Percentiles rank a stretch among this genome's conserved stretches.
These are phyloP conservation scores for Plasmodium ovale DNA, from an alignment of 169 alveolate species.

Conservation along the genomic window DNA sequence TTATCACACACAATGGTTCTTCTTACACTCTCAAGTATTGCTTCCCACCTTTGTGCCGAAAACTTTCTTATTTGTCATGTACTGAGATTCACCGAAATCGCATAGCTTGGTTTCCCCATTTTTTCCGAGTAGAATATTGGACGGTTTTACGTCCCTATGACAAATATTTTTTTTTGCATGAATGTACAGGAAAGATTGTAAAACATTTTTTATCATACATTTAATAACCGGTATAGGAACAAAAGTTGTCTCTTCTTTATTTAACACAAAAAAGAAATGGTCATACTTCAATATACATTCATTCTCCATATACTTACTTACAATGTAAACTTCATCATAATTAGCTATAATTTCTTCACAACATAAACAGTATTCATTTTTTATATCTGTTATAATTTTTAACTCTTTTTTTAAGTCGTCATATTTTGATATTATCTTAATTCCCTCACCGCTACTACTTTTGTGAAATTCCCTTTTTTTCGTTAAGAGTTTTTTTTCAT, in stretches of 20 bases:
- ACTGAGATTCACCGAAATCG: conserved; percentile 88
- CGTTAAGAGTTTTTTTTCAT: conserved; percentile 13
- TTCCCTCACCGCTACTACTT: neutral
- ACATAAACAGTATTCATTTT: conserved; percentile 55
- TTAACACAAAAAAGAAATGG: conserved; percentile 30
- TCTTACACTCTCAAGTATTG: neutral
- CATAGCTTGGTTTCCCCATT: conserved; percentile 88
- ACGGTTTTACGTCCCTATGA: conserved; percentile 93
- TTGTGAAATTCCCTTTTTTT: conserved; percentile 50
- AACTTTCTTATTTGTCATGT: conserved; percentile 24
- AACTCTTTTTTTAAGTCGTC: conserved; percentile 59
- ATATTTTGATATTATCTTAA: conserved; percentile 27
- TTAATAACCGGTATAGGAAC: conserved; percentile 55
- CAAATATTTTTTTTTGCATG: conserved; percentile 81
- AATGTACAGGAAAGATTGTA: conserved; percentile 33
- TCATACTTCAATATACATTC: conserved; percentile 40
- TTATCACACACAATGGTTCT: neutral
- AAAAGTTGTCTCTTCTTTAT: conserved; percentile 23
- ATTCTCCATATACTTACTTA: conserved; percentile 61
- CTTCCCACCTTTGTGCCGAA: conserved; percentile 39
- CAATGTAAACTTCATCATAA: conserved; percentile 39
- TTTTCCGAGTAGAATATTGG: conserved; percentile 86
- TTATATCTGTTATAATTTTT: conserved; percentile 52
- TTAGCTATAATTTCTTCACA: conserved; percentile 48
- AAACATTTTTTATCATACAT: conserved; percentile 34